phyloP scores from a whole-genome alignment of 441 rosid species.

The Corymbia calophylla region DNA sequence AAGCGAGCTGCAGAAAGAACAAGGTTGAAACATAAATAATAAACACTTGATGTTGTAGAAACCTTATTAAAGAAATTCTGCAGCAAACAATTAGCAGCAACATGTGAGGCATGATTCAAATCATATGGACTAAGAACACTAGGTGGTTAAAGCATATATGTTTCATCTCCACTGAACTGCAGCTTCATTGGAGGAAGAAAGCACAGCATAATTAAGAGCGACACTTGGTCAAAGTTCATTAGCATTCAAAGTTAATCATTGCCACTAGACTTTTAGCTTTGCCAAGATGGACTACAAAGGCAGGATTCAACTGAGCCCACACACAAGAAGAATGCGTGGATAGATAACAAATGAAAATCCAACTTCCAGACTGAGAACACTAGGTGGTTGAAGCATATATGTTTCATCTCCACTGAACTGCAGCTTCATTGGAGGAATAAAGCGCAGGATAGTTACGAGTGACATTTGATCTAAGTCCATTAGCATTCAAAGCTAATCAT shows the following conservation, averaged over 20 bases:
- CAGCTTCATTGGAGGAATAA: not conserved
- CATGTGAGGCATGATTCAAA: not conserved
- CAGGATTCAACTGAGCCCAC: not conserved
- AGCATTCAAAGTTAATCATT: slow-evolving; percentile 60
- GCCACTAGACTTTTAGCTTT: not conserved
- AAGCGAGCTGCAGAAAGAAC: slow-evolving; percentile 67
- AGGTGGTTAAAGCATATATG: not conserved
- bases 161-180: not conserved
- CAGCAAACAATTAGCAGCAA: not conserved
- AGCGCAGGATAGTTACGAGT: slow-evolving; percentile 5
- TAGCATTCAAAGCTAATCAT: slow-evolving; percentile 62
- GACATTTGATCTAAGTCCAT: slow-evolving; percentile 30
- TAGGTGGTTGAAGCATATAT: not conserved
- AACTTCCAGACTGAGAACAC: not conserved
- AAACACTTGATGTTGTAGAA: not conserved
- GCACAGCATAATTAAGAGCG: slow-evolving; percentile 4
- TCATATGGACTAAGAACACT: not conserved
- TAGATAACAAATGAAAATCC: not conserved
- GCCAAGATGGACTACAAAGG: not conserved
- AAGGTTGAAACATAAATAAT: not conserved
- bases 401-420: not conserved
- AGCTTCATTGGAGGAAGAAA: not conserved
- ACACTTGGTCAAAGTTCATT: slow-evolving; percentile 30
- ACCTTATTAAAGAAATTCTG: not conserved
- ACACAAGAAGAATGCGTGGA: not conserved